Conservation (phyloP, 2,329 filamentous ascomycete species). For the Dactylellina leptospora region DNA sequence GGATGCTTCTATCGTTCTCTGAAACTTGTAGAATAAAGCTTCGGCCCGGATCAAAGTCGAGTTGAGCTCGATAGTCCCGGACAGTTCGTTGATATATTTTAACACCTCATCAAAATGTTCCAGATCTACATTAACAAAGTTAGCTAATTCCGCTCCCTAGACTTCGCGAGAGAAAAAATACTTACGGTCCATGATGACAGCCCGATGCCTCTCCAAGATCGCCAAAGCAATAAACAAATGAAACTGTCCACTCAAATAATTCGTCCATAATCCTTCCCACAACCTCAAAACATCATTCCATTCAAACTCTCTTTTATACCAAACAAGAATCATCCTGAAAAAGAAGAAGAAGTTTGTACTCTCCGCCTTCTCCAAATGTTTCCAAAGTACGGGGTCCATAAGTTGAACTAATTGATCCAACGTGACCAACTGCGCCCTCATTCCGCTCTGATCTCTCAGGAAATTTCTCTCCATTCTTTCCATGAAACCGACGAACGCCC, state of each 20-base stretch:
- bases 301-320: conserved; percentile 97
- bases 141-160: neutral
- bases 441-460: conserved; percentile 91
- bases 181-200: conserved; percentile 84
- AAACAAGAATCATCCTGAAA: conserved; percentile 97
- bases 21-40: conserved; percentile 84
- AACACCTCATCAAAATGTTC: conserved; percentile 95
- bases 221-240: conserved; percentile 93
- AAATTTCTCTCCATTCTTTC: conserved; percentile 98
- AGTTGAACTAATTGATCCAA: conserved; percentile 95
- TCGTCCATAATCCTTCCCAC: conserved; percentile 96
- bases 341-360: conserved; percentile 99
- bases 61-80: conserved; percentile 87
- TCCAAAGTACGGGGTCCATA: conserved; percentile 93
- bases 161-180: conserved; percentile 9
- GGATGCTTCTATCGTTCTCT: conserved; percentile 85
- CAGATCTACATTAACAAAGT: conserved; percentile 65
- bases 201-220: conserved; percentile 93
- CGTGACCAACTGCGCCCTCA: conserved; percentile 88
- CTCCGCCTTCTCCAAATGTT: conserved; percentile 86
- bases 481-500: conserved; percentile 97
- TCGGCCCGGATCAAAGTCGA: conserved; percentile 88
- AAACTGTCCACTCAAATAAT: conserved; percentile 86
- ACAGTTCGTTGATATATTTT: conserved; percentile 98
- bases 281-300: conserved; percentile 86